phyloP scores from a whole-genome alignment of 352 stramenopile species.

The Paralagenidium karlingii region DNA sequence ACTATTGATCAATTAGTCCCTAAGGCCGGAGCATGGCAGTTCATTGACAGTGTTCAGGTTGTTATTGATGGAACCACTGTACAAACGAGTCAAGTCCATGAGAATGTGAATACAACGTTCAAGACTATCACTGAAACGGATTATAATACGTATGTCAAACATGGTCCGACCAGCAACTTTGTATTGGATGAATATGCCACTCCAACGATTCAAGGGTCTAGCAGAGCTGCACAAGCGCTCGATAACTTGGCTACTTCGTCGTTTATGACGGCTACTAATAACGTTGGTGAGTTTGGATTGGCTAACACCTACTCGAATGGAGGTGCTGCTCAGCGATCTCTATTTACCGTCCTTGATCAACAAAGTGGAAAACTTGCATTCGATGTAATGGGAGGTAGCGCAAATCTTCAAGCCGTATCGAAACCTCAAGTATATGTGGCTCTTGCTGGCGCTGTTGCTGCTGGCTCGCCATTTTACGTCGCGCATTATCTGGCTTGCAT shows the following conservation, averaged over 20 bases:
- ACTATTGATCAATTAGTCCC: no score
- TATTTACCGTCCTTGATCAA: constrained; percentile 7
- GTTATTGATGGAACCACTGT: no score
- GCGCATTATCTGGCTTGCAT: constrained; percentile 8
- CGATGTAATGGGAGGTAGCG: constrained; percentile 7
- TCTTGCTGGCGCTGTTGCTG: no score
- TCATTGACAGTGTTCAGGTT: no score
- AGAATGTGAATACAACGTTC: constrained; percentile 10
- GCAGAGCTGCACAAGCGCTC: constrained; percentile 5
- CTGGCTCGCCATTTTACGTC: no score
- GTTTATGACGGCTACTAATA: constrained; percentile 9
- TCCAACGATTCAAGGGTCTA: no score
- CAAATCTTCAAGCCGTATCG: constrained; percentile 8
- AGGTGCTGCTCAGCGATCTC: constrained; percentile 5
- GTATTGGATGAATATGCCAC: constrained; percentile 9
- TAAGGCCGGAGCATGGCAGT: no score
- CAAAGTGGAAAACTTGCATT: constrained; percentile 7
- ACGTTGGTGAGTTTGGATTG: constrained; percentile 8
- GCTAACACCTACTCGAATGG: constrained; percentile 8
- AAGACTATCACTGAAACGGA: constrained; percentile 9
- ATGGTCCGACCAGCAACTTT: constrained; percentile 5
- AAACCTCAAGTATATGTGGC: constrained; percentile 9
- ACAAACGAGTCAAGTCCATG: no score
- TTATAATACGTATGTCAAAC: constrained; percentile 6
- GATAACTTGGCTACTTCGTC: constrained; percentile 7